A percentile compares a stretch with the other conserved stretches of the same genome.
Evolutionary conservation across 2,329 filamentous ascomycete species (phyloP).

Genomic region (Madurella fahalii): DNA sequence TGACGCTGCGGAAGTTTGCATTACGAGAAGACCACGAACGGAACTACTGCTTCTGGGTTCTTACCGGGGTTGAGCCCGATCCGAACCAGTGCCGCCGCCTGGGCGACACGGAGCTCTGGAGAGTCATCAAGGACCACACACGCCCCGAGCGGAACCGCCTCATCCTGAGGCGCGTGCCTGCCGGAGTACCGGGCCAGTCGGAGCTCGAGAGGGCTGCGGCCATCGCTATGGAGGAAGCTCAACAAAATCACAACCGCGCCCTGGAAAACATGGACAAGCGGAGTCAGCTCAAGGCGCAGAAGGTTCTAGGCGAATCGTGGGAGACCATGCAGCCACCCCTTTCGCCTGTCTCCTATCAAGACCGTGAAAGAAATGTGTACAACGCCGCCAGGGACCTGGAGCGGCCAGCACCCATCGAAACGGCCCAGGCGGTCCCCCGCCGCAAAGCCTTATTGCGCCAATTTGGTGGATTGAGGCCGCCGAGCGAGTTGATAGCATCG

Average conservation of each 20-base stretch:
- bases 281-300: constrained; percentile 83
- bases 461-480: constrained; percentile 88
- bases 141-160: constrained; percentile 84
- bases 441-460: constrained; percentile 62
- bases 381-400: constrained; percentile 57
- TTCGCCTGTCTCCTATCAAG: constrained; percentile 71
- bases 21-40: constrained; percentile 86
- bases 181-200: constrained; percentile 80
- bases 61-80: constrained; percentile 80
- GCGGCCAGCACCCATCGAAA: constrained; percentile 49
- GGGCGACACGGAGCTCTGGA: constrained; percentile 82
- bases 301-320: constrained; percentile 83
- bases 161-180: constrained; percentile 88
- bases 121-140: constrained; percentile 81
- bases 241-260: constrained; percentile 63
- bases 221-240: constrained; percentile 84
- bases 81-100: constrained; percentile 76
- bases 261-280: constrained; percentile 65
- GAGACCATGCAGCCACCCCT: constrained; percentile 79
- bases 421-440: constrained; percentile 38
- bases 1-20: constrained; percentile 81
- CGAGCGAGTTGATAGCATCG: constrained; percentile 94
- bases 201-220: constrained; percentile 84
- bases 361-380: constrained; percentile 64
- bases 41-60: constrained; percentile 95